These are phyloP conservation scores for Malassezia nana DNA, from an alignment of 1,284 basidiomycete genomes.

Conservation along the genomic window DNA sequence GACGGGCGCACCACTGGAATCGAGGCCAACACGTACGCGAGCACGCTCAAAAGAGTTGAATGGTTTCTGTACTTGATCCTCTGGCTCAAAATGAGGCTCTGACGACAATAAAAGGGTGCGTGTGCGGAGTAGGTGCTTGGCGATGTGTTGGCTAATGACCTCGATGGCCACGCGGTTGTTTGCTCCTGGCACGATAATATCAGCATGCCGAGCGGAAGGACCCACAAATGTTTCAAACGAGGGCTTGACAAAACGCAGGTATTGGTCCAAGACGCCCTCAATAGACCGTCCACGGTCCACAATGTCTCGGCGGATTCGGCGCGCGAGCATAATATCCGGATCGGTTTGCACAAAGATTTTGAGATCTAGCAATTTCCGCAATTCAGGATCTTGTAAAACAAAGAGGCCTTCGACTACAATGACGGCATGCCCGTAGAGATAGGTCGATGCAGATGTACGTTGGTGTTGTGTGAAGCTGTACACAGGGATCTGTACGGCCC, in stretches of 20 bases:
- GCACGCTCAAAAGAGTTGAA: not conserved
- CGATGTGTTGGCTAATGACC: slow-evolving; percentile 80
- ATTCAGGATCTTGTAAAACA: slow-evolving; percentile 59
- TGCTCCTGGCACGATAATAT: slow-evolving; percentile 51
- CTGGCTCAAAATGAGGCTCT: not conserved
- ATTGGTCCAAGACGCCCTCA: slow-evolving; percentile 81
- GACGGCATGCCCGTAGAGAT: slow-evolving; percentile 89
- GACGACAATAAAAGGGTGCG: not conserved
- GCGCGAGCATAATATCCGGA: slow-evolving; percentile 89
- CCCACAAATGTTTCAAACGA: slow-evolving; percentile 90
- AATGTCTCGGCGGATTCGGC: slow-evolving; percentile 76
- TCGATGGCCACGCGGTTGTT: slow-evolving; percentile 61
- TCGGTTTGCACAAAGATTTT: slow-evolving; percentile 68
- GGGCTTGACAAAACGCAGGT: slow-evolving; percentile 73
- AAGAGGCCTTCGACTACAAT: slow-evolving; percentile 92
- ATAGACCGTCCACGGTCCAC: slow-evolving; percentile 77
- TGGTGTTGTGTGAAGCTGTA: slow-evolving; percentile 91
- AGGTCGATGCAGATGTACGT: slow-evolving; percentile 70
- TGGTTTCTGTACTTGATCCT: not conserved
- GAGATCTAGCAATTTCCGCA: slow-evolving; percentile 77
- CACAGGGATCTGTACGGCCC: slow-evolving; percentile 61
- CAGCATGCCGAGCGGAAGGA: slow-evolving; percentile 73
- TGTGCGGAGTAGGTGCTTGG: slow-evolving; percentile 57
- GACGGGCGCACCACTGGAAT: not conserved
- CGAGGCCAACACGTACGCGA: slow-evolving; percentile 5